These are phyloP conservation scores for Podospora australis DNA, from an alignment of 495 filamentous ascomycete genomes.

Conservation along the genomic window DNA sequence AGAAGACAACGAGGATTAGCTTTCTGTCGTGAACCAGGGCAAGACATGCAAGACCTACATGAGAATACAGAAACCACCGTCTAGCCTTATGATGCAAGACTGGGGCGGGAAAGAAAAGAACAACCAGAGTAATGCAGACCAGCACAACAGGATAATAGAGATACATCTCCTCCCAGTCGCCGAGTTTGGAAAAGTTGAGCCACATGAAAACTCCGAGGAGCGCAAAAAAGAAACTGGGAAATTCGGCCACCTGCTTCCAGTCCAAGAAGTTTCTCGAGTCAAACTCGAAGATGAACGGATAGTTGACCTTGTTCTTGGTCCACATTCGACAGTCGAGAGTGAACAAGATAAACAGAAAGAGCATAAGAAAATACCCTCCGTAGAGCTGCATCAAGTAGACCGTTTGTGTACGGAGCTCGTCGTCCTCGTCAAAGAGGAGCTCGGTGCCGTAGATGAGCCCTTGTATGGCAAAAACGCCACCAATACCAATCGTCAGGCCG, in stretches of 20 bases:
- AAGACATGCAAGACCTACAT: constrained; percentile 47
- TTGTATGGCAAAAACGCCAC: constrained; percentile 65
- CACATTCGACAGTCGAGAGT: constrained; percentile 75
- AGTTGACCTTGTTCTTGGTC: constrained; percentile 81
- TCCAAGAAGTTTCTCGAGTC: constrained; percentile 78
- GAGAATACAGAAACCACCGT: constrained; percentile 76
- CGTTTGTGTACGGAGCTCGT: constrained; percentile 44
- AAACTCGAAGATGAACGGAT: constrained; percentile 94
- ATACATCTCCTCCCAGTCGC: constrained; percentile 57
- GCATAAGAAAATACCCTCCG: constrained; percentile 72
- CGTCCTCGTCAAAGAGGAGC: constrained; percentile 46
- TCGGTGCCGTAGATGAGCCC: constrained; percentile 61
- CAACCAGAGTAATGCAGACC: constrained; percentile 54
- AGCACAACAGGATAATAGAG: constrained; percentile 86
- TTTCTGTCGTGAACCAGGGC: not conserved
- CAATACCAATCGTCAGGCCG: constrained; percentile 71
- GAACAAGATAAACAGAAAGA: constrained; percentile 69
- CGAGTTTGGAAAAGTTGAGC: constrained; percentile 72
- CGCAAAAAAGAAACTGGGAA: constrained; percentile 71
- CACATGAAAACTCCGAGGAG: constrained; percentile 75
- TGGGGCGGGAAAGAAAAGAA: constrained; percentile 70
- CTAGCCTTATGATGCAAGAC: constrained; percentile 70
- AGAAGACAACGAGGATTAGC: constrained; percentile 10
- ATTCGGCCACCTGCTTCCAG: constrained; percentile 82
- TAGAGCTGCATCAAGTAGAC: constrained; percentile 82